A percentile compares a stretch with the other conserved stretches of the same genome.
Evolutionary conservation across 2,329 filamentous ascomycete species (phyloP).

Genomic region (Pyricularia sp.): DNA sequence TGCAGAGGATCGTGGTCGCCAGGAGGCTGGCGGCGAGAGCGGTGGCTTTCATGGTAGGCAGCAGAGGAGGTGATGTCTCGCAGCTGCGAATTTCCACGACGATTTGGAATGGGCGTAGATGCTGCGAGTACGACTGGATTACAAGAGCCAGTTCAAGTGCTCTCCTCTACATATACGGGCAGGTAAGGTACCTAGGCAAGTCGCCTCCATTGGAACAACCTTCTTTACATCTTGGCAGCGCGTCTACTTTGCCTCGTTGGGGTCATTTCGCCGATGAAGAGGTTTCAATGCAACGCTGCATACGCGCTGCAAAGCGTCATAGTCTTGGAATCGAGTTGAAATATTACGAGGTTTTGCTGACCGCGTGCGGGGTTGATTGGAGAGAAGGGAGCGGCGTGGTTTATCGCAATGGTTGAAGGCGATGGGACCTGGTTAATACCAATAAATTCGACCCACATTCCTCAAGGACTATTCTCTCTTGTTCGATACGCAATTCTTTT

Average conservation of each 20-base stretch:
- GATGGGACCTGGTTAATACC: not conserved
- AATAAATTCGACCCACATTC: not conserved
- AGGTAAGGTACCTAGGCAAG: not conserved
- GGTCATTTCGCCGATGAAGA: not conserved
- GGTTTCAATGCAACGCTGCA: not conserved
- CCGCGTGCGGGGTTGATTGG: conserved; percentile 1
- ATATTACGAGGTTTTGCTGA: not conserved
- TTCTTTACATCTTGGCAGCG: not conserved
- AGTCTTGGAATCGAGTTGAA: not conserved
- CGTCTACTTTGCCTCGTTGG: not conserved
- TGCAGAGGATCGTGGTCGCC: conserved; percentile 2
- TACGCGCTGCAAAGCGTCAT: not conserved
- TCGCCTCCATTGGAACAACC: not conserved
- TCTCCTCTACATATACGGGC: not conserved
- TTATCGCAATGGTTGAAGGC: not conserved
- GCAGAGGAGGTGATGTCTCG: not conserved
- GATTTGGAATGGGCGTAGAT: not conserved
- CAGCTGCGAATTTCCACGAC: not conserved
- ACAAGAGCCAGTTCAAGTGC: not conserved
- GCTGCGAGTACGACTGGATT: not conserved
- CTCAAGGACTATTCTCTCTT: too few species aligned
- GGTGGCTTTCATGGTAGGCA: not conserved
- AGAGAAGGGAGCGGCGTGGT: not conserved
- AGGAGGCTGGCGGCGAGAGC: not conserved
- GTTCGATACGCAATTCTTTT: too few species aligned